Base-by-base conservation (phyloP, 768 basidiomycete species). In the Pleurotus cornucopiae region DNA sequence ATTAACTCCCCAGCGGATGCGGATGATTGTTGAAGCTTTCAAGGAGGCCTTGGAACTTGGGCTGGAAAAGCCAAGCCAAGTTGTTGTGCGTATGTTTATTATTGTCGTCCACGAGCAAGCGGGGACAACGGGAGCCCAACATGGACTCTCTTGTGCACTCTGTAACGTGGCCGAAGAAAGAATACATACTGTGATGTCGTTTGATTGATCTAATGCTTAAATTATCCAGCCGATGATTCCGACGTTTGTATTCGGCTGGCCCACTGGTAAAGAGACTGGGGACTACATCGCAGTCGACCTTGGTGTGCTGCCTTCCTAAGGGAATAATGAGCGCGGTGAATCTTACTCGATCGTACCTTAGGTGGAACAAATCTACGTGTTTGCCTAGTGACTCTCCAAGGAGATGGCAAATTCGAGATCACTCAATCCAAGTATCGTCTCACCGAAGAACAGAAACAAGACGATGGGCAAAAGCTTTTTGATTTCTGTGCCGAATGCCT, bases 291-390 rank as follows among this genome's bases (percentile, higher is more conserved):
- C 97, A 6, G 74, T 99, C 30, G 91, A 94, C 70, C 86, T 94
- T 37, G 91, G 90, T 89, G 62, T 65, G 84, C 39, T 74, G 46
- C 46, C 5, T 44, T 30, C 44, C 11, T 34, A 37, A 13, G 26
- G 39, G 21, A 30, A 7, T 7, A 18, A 26, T 40, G 18, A 7
- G 12, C 47, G 38, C 57, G 25, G 57, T 37, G 14, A 47, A 48
- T 54, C 43, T 21, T 53, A 53, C 21, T 49, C 57, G 30, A 43
- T 58, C 44, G 9, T 56, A 46, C 55, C 26, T 14, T 14, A 91
- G 91, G 91, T 51, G 95, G 95, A 34, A 98, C 96, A 20, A 98
- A 99, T 67, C 81, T 99, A n/a, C 94, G 97, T 44, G 97, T 98
- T 44, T 99, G 97, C 73, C 87, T 97, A 44, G 96, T 99, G 49